phyloP scores from a whole-genome alignment of 1,139 yeast genomes.

The Meyerozyma guilliermondii region DNA sequence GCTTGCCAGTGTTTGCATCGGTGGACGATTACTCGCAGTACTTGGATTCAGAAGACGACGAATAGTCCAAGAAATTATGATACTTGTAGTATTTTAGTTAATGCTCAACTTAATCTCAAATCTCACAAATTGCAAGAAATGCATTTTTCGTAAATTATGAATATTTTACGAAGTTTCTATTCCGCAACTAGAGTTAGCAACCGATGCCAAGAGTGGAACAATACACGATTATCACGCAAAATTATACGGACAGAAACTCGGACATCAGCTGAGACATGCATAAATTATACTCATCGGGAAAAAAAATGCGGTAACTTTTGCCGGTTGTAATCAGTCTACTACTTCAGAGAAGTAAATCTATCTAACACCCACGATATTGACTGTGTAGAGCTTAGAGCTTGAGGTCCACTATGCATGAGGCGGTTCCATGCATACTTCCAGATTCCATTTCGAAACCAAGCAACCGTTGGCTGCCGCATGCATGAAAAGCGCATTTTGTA shows the following conservation, averaged over 20 bases:
- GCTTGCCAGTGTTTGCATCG: conserved; percentile 82
- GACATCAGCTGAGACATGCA: not conserved
- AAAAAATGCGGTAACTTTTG: not conserved
- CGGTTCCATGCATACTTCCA: not conserved
- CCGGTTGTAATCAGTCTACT: not conserved
- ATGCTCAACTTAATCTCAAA: not conserved
- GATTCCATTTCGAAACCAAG: not conserved
- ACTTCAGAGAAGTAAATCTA: too few species aligned
- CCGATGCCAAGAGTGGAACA: not conserved
- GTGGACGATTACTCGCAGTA: conserved; percentile 84
- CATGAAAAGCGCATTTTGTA: not conserved
- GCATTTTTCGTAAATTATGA: not conserved
- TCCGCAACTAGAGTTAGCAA: too few species aligned
- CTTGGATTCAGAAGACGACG: conserved; percentile 60
- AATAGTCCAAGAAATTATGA: conserved; percentile 11
- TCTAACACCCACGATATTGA: not conserved
- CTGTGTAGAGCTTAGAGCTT: too few species aligned
- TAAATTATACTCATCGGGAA: not conserved
- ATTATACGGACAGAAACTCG: not conserved
- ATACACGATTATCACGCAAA: too few species aligned
- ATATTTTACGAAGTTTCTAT: too few species aligned
- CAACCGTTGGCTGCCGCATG: not conserved
- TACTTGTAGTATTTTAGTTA: too few species aligned
- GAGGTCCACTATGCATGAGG: too few species aligned
- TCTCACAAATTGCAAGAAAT: not conserved